A percentile compares a stretch with the other conserved stretches of the same genome.
These are phyloP conservation scores for Saccharomyces eubayanus DNA, from an alignment of 805 yeast genomes.

Conservation along the genomic window DNA sequence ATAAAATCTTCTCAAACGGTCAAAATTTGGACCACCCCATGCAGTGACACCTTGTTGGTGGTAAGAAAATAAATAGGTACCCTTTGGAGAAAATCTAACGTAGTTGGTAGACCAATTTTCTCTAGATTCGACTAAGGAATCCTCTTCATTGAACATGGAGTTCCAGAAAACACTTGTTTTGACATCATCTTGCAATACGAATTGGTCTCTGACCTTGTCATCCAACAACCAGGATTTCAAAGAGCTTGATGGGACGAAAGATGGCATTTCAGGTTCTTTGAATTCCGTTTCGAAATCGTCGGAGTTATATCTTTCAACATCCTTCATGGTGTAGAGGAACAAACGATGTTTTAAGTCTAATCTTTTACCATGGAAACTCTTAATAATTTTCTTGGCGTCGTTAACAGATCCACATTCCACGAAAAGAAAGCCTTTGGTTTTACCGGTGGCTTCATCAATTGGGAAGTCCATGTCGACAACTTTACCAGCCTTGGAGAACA, in stretches of 20 bases:
- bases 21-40: conserved; percentile 87
- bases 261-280: conserved; percentile 63
- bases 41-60: conserved; percentile 93
- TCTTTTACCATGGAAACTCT: conserved; percentile 76
- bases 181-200: conserved; percentile 69
- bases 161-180: conserved; percentile 83
- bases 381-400: conserved; percentile 71
- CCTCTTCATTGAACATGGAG: conserved; percentile 58
- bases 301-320: conserved; percentile 69
- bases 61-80: conserved; percentile 76
- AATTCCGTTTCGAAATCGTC: conserved; percentile 56
- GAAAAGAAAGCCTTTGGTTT: conserved; percentile 79
- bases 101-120: conserved; percentile 80
- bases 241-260: conserved; percentile 68
- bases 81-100: conserved; percentile 87
- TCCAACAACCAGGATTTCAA: conserved; percentile 89
- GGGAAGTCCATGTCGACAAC: conserved; percentile 79
- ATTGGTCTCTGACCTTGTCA: conserved; percentile 82
- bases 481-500: conserved; percentile 70
- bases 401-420: conserved; percentile 66
- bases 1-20: conserved; percentile 63
- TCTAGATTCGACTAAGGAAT: conserved; percentile 62
- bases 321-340: conserved; percentile 71
- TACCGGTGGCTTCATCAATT: conserved; percentile 52
- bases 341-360: conserved; percentile 90